A percentile compares a stretch with the other conserved stretches of the same genome.
These are phyloP conservation scores for Leccinum boreale DNA, from an alignment of 768 basidiomycete species.

Conservation along the genomic window DNA sequence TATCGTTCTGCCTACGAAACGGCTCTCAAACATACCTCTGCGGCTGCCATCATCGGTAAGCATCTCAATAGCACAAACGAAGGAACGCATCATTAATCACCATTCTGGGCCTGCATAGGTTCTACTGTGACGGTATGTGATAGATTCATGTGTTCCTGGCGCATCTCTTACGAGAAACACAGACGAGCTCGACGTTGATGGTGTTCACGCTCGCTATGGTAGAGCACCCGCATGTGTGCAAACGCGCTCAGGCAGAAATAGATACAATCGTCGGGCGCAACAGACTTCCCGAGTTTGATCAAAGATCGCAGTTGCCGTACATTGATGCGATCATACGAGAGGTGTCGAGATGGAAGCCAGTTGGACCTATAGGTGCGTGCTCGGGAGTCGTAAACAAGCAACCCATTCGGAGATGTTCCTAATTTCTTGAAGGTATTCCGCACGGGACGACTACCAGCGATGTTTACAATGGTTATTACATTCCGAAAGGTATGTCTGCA, in stretches of 20 bases:
- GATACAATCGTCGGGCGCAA: not conserved
- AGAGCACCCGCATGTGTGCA: not conserved
- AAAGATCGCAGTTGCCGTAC: not conserved
- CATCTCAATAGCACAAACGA: not conserved
- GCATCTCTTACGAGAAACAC: not conserved
- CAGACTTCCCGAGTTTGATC: slow-evolving; percentile 1
- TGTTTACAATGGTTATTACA: slow-evolving; percentile 42
- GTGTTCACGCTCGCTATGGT: not conserved
- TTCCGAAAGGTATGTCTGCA: slow-evolving; percentile 40
- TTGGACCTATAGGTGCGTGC: not conserved
- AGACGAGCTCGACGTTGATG: not conserved
- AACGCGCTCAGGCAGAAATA: not conserved
- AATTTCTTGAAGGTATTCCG: slow-evolving; percentile 10
- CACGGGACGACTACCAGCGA: slow-evolving; percentile 35
- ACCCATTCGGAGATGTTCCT: not conserved
- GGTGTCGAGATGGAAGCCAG: not conserved
- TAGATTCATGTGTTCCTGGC: not conserved
- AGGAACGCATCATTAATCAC: no score
- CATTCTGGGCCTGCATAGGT: not conserved
- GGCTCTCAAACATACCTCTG: slow-evolving; percentile 2
- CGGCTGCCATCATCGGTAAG: slow-evolving; percentile 8
- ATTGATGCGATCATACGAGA: not conserved
- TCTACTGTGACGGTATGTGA: not conserved
- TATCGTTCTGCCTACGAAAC: not conserved
- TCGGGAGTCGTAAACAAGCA: not conserved